Conservation (phyloP, 2,329 filamentous ascomycete species). For the Diplodia intermedia region DNA sequence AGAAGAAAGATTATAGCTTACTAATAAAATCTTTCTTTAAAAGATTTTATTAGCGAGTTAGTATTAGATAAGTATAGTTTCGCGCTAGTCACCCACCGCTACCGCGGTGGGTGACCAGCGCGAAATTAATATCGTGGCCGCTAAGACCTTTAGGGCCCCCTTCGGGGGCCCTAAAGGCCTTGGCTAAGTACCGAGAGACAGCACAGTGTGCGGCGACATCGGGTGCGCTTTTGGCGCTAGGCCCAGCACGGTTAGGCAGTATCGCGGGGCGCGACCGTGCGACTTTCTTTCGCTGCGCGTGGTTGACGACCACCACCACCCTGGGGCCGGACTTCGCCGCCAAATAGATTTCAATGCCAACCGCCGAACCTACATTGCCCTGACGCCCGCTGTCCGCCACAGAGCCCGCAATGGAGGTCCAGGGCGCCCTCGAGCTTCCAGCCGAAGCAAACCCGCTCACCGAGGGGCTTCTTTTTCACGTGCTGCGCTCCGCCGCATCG, state of each 20-base stretch:
- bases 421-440: constrained; percentile 71
- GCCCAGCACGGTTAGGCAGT: background rate
- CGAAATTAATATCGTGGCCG: too few relatives aligned
- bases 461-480: constrained; percentile 55
- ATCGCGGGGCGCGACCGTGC: constrained; percentile 26
- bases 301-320: constrained; percentile 23
- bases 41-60: too few relatives aligned
- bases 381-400: background rate
- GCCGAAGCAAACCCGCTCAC: constrained; percentile 74
- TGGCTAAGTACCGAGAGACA: background rate
- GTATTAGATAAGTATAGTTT: too few relatives aligned
- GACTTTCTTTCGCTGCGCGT: constrained; percentile 24
- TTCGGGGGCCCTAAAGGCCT: too few relatives aligned
- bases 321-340: constrained; percentile 9
- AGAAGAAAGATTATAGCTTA: too few relatives aligned
- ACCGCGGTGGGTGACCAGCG: too few relatives aligned
- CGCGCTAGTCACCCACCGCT: too few relatives aligned
- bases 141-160: too few relatives aligned
- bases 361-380: constrained; percentile 1
- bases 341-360: constrained; percentile 19
- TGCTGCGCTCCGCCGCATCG: constrained; percentile 57
- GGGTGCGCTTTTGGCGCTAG: constrained; percentile 6
- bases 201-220: background rate
- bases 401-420: constrained; percentile 40
- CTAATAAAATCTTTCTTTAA: too few relatives aligned